Conservation (phyloP, 495 filamentous ascomycete genomes). For the Talaromyces nanjingensis region DNA sequence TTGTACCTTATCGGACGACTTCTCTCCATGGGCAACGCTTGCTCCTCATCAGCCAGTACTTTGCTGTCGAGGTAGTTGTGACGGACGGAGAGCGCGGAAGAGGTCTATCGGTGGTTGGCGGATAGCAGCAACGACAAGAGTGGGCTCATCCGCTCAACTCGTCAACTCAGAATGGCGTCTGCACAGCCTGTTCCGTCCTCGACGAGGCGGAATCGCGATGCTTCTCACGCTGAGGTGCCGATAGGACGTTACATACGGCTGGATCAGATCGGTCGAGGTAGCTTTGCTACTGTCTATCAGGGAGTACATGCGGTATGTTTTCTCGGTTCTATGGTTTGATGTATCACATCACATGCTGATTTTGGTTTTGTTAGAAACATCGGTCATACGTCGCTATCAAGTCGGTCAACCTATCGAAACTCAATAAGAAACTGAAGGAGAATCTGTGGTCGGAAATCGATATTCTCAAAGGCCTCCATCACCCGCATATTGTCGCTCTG, state of each 20-base stretch:
- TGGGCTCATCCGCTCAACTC: conserved; percentile 14
- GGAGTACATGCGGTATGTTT: conserved; percentile 73
- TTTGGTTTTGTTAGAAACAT: conserved; percentile 35
- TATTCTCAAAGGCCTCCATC: conserved; percentile 83
- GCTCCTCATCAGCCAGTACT: not conserved
- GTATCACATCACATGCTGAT: not conserved
- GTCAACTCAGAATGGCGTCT: conserved; percentile 25
- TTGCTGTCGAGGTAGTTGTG: conserved; percentile 36
- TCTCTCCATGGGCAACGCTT: conserved; percentile 8
- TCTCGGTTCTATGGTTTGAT: not conserved
- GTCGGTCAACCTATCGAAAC: conserved; percentile 79
- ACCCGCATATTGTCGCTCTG: conserved; percentile 94
- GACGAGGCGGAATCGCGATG: conserved; percentile 35
- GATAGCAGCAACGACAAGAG: conserved; percentile 3
- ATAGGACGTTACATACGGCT: conserved; percentile 73
- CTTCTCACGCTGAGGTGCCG: conserved; percentile 48
- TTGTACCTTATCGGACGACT: not conserved
- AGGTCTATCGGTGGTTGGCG: conserved; percentile 9
- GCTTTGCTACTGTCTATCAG: conserved; percentile 90
- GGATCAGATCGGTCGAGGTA: conserved; percentile 87
- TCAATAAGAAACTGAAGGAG: conserved; percentile 93
- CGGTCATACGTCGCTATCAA: conserved; percentile 84
- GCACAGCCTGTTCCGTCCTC: conserved; percentile 17
- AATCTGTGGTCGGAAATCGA: conserved; percentile 93
- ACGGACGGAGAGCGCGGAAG: conserved; percentile 19